Evolutionary conservation across 805 yeast species (phyloP).

Genomic region (Starmerella geochares): DNA sequence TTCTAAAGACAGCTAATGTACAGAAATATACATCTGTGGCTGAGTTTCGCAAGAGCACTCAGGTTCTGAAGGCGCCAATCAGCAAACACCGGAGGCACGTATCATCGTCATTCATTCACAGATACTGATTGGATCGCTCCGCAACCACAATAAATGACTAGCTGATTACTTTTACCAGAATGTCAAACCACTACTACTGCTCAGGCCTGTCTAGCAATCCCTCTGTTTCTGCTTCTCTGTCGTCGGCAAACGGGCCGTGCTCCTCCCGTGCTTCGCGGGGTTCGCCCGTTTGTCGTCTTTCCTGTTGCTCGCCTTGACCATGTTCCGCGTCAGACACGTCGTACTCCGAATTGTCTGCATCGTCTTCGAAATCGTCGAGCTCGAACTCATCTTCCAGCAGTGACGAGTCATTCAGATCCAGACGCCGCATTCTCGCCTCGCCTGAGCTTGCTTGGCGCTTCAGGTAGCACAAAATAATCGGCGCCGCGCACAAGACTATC

Average conservation of each 20-base stretch:
- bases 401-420: constrained; percentile 7
- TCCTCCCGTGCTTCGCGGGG: neutral
- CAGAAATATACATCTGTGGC: too few relatives aligned
- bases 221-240: neutral
- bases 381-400: constrained; percentile 19
- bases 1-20: too few relatives aligned
- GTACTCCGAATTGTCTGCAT: constrained; percentile 2
- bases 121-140: too few relatives aligned
- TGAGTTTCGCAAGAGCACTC: too few relatives aligned
- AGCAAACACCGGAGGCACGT: too few relatives aligned
- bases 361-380: constrained; percentile 16
- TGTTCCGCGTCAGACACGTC: constrained; percentile 1
- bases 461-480: constrained; percentile 8
- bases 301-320: neutral
- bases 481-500: constrained; percentile 8
- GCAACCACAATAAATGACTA: too few relatives aligned
- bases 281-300: neutral
- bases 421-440: neutral
- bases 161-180: too few relatives aligned
- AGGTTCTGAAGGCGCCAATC: too few relatives aligned
- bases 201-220: neutral
- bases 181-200: neutral
- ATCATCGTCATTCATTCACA: too few relatives aligned
- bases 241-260: neutral
- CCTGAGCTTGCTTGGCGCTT: constrained; percentile 9